Evolutionary conservation across 2,329 filamentous ascomycete genomes (phyloP).

Genomic region (Furcasterigmium furcatum): DNA sequence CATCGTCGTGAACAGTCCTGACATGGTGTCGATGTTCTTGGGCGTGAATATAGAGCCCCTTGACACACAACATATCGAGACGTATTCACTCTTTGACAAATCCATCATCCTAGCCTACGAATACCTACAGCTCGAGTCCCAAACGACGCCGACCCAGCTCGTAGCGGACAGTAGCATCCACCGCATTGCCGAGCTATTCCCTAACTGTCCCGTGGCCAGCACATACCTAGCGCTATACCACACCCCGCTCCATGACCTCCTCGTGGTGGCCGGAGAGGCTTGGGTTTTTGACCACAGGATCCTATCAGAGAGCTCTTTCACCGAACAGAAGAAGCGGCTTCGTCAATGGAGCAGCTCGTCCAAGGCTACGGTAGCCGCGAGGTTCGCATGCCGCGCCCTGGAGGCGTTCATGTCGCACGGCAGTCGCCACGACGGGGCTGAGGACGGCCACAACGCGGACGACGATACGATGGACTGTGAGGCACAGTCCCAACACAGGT

Average conservation of each 20-base stretch:
- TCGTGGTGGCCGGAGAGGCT: conserved; percentile 55
- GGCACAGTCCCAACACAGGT: conserved; percentile 9
- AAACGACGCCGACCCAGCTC: conserved; percentile 22
- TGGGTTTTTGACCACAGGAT: conserved; percentile 57
- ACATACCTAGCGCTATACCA: conserved; percentile 55
- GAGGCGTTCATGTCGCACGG: conserved; percentile 28
- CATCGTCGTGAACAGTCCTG: conserved; percentile 16
- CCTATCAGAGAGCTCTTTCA: conserved; percentile 36
- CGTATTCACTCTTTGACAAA: conserved; percentile 33
- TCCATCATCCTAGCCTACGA: conserved; percentile 35
- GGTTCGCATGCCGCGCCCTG: conserved; percentile 50
- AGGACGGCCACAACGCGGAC: conserved; percentile 3
- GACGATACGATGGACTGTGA: conserved; percentile 5
- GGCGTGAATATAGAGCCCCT: conserved; percentile 23
- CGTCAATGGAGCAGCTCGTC: conserved; percentile 41
- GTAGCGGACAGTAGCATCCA: conserved; percentile 17
- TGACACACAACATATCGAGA: conserved; percentile 29
- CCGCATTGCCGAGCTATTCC: conserved; percentile 38
- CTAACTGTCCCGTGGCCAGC: conserved; percentile 40
- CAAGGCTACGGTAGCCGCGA: conserved; percentile 39
- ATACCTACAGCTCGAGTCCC: conserved; percentile 31
- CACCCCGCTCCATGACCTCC: conserved; percentile 54
- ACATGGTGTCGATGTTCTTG: neutral
- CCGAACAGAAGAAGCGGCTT: conserved; percentile 43
- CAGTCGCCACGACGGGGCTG: conserved; percentile 6